Evolutionary conservation across 768 basidiomycete species (phyloP).

Genomic region (Aureoboletus auriporus): DNA sequence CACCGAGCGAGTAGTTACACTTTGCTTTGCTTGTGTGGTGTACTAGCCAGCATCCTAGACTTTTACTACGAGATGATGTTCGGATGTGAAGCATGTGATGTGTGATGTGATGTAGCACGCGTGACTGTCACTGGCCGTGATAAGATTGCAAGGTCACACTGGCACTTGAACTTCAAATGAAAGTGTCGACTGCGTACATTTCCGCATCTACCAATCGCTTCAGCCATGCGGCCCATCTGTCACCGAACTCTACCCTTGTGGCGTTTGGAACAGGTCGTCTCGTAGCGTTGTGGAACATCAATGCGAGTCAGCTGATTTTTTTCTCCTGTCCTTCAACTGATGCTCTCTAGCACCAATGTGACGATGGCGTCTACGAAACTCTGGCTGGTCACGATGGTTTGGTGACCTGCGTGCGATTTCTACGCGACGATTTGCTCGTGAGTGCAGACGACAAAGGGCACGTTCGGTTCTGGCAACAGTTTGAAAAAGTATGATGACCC

Average conservation of each 20-base stretch:
- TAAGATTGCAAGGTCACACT: conserved; percentile 17
- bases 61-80: too few species aligned
- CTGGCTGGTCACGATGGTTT: conserved; percentile 70
- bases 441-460: conserved; percentile 77
- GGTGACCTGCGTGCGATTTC: conserved; percentile 76
- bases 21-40: too few species aligned
- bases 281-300: conserved; percentile 57
- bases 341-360: conserved; percentile 39
- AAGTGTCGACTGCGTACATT: conserved; percentile 36
- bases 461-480: conserved; percentile 56
- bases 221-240: conserved; percentile 35
- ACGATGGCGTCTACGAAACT: conserved; percentile 60
- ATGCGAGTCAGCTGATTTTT: conserved; percentile 33
- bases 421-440: conserved; percentile 47
- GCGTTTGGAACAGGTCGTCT: conserved; percentile 55
- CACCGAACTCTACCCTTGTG: conserved; percentile 34
- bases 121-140: neutral
- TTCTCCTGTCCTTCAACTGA: neutral
- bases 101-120: too few species aligned
- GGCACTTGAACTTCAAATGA: too few species aligned
- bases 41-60: too few species aligned
- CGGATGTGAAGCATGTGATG: too few species aligned
- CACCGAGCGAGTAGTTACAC: too few species aligned
- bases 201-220: conserved; percentile 47
- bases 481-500: conserved; percentile 21